phyloP scores from a whole-genome alignment of 352 stramenopile genomes.

The Globisporangium spinosum region DNA sequence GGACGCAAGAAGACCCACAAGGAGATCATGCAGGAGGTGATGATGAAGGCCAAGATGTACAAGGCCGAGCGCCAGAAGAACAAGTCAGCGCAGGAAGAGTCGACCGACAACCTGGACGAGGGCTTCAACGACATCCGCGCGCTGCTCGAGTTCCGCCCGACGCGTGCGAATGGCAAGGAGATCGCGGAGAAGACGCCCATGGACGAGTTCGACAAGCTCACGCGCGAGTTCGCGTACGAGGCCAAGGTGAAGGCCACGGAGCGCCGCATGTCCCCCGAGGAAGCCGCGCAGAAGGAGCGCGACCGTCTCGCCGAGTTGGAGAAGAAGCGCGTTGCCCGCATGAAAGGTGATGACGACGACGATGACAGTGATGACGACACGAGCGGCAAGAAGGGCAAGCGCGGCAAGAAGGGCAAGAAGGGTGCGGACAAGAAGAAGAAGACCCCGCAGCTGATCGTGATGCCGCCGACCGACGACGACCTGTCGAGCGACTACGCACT shows the following conservation, averaged over 20 bases:
- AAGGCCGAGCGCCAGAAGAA: conserved; percentile 87
- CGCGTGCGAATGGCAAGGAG: conserved; percentile 54
- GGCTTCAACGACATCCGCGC: conserved; percentile 60
- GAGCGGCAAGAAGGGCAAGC: conserved; percentile 43
- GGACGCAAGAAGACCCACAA: conserved; percentile 79
- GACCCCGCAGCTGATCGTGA: conserved; percentile 55
- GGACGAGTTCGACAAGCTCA: conserved; percentile 86
- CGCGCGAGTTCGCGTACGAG: conserved; percentile 85
- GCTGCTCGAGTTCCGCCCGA: conserved; percentile 79
- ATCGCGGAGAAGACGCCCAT: conserved; percentile 63
- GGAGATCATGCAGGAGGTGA: conserved; percentile 90
- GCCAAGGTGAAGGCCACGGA: conserved; percentile 92
- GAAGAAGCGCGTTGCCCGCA: conserved; percentile 90
- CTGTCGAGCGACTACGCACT: conserved; percentile 85
- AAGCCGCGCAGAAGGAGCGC: conserved; percentile 91
- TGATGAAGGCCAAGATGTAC: conserved; percentile 90
- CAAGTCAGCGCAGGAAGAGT: conserved; percentile 80
- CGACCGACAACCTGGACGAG: conserved; percentile 69
- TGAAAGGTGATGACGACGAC: conserved; percentile 89
- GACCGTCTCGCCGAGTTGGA: conserved; percentile 91
- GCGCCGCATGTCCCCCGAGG: conserved; percentile 92
- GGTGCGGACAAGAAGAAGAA: conserved; percentile 19
- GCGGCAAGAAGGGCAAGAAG: conserved; percentile 33
- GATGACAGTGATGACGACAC: conserved; percentile 68
- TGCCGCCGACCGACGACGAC: conserved; percentile 87